Evolutionary conservation across 495 filamentous ascomycete species (phyloP).

Genomic region (Penicilliopsis zonata): DNA sequence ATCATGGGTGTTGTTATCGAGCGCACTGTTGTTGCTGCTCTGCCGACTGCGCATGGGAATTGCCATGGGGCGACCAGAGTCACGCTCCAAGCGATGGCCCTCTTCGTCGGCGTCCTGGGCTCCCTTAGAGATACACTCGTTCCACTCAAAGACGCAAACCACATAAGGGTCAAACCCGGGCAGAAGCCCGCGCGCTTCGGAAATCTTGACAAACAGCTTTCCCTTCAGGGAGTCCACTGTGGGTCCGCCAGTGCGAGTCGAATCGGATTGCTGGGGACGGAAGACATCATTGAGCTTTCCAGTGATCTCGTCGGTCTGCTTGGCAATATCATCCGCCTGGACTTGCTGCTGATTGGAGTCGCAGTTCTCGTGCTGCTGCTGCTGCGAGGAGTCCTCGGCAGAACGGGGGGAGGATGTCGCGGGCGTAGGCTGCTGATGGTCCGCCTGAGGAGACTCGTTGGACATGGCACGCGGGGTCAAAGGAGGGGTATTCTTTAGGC

Average conservation of each 20-base stretch:
- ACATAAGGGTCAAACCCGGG: conserved; percentile 85
- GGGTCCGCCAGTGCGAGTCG: conserved; percentile 32
- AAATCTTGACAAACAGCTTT: conserved; percentile 79
- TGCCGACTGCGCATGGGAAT: conserved; percentile 94
- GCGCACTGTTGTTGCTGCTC: conserved; percentile 79
- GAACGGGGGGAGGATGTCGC: conserved; percentile 16
- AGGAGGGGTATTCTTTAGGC: conserved; percentile 71
- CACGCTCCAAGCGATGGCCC: conserved; percentile 24
- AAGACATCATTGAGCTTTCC: conserved; percentile 34
- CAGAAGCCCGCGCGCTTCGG: conserved; percentile 68
- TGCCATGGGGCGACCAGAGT: conserved; percentile 73
- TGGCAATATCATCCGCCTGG: conserved; percentile 17
- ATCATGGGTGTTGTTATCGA: conserved; percentile 47
- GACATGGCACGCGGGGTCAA: conserved; percentile 81
- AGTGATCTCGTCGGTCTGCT: conserved; percentile 25
- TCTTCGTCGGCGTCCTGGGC: conserved; percentile 50
- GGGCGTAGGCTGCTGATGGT: conserved; percentile 22
- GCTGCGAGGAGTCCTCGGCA: conserved; percentile 8
- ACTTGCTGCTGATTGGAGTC: too few species aligned
- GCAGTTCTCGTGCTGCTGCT: conserved; percentile 12
- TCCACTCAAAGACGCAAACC: conserved; percentile 92
- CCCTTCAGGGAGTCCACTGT: conserved; percentile 71
- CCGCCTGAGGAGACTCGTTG: conserved; percentile 36
- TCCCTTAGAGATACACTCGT: conserved; percentile 86
- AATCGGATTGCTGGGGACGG: conserved; percentile 16